Percentiles rank a stretch among this genome's conserved stretches.
Evolutionary conservation across 1,139 yeast species (phyloP).

Genomic region (Yamadazyma dendronema): DNA sequence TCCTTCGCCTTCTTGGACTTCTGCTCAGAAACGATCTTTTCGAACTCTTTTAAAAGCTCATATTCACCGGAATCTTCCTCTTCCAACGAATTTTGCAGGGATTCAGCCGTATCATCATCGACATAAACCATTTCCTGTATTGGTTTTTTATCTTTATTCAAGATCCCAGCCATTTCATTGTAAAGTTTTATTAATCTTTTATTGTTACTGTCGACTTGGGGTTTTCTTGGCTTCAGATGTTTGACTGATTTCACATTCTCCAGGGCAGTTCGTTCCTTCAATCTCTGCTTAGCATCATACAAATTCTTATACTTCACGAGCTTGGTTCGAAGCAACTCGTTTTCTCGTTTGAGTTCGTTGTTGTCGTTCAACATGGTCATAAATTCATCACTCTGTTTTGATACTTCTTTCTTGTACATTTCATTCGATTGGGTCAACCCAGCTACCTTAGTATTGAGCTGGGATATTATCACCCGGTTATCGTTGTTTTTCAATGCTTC

Average conservation of each 20-base stretch:
- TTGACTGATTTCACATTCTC: background rate
- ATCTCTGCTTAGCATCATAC: constrained; percentile 18
- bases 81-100: background rate
- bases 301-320: constrained; percentile 33
- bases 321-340: constrained; percentile 31
- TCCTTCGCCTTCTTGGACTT: background rate
- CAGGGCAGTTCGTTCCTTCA: background rate
- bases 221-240: background rate
- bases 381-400: constrained; percentile 18
- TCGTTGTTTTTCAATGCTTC: constrained; percentile 8
- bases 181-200: constrained; percentile 13
- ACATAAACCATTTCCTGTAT: background rate
- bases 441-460: constrained; percentile 19
- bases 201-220: background rate
- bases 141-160: constrained; percentile 12
- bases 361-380: constrained; percentile 16
- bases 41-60: constrained; percentile 8
- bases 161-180: constrained; percentile 18
- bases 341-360: constrained; percentile 24
- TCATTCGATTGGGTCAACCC: constrained; percentile 24
- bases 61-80: background rate
- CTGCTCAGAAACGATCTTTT: constrained; percentile 5
- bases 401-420: constrained; percentile 17
- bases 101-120: background rate
- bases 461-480: constrained; percentile 7